These are phyloP conservation scores for Colletotrichum agaves DNA, from an alignment of 2,329 filamentous ascomycete genomes.

Conservation along the genomic window DNA sequence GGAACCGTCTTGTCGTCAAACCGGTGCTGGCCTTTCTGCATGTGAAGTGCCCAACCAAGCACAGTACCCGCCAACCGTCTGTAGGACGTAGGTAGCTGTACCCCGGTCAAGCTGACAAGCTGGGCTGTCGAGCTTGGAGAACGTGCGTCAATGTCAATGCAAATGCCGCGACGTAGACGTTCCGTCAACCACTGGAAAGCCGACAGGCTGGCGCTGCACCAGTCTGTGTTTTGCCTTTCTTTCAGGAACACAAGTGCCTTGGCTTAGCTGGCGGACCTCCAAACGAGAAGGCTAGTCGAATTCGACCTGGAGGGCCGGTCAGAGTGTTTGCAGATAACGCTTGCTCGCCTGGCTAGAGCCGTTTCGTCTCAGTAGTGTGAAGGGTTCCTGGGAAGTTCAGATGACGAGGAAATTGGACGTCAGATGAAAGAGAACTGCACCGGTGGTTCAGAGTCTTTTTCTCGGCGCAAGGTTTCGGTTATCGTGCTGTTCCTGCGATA, in stretches of 20 bases:
- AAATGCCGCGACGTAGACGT: constrained; percentile 16
- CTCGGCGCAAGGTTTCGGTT: background rate
- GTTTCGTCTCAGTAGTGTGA: constrained; percentile 28
- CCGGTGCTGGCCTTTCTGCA: background rate
- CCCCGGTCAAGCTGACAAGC: background rate
- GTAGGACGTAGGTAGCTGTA: background rate
- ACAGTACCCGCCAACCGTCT: background rate
- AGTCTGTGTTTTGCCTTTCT: background rate
- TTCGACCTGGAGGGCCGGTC: constrained; percentile 1
- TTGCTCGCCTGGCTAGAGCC: constrained; percentile 27
- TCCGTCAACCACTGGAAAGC: constrained; percentile 8
- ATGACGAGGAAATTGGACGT: constrained; percentile 15
- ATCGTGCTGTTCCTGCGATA: background rate
- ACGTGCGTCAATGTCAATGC: constrained; percentile 32
- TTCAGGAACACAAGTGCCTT: background rate
- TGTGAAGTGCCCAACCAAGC: background rate
- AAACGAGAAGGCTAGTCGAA: background rate
- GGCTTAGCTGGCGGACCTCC: background rate
- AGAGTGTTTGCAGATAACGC: constrained; percentile 18
- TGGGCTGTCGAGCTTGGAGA: constrained; percentile 11
- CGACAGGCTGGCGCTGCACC: background rate
- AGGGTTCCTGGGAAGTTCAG: constrained; percentile 20
- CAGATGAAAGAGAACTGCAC: constrained; percentile 11
- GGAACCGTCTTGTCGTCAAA: constrained; percentile 1
- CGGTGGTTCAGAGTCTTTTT: background rate